Conservation (phyloP, 345 rosid genomes). For the Murraya koenigii region DNA sequence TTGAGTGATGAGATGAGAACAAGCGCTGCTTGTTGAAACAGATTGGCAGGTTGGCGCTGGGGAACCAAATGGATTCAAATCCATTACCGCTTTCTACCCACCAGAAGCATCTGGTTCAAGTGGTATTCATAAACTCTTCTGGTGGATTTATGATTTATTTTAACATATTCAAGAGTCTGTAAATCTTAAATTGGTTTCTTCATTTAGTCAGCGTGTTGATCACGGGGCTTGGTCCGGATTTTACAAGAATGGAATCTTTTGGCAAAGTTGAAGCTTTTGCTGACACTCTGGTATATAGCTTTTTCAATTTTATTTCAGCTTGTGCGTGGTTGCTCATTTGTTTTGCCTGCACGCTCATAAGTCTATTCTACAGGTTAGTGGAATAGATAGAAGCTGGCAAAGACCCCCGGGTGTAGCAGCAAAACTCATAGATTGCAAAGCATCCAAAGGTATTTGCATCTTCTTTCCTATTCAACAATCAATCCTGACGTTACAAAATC, state of each 20-base stretch:
- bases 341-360: neutral
- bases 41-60: conserved; percentile 80
- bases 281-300: conserved; percentile 60
- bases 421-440: conserved; percentile 62
- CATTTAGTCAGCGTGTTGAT: conserved; percentile 58
- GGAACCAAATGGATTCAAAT: conserved; percentile 74
- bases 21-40: conserved; percentile 22
- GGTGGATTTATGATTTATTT: neutral
- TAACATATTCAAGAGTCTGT: neutral
- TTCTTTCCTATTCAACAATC: neutral
- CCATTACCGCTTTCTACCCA: conserved; percentile 86
- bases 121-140: conserved; percentile 38
- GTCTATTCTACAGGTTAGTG: conserved; percentile 49
- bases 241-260: conserved; percentile 84
- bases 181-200: conserved; percentile 10
- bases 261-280: conserved; percentile 94
- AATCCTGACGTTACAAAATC: neutral
- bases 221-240: conserved; percentile 93
- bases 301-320: neutral
- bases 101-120: conserved; percentile 50
- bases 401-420: conserved; percentile 83
- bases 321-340: neutral
- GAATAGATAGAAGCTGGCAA: conserved; percentile 94
- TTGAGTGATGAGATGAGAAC: neutral
- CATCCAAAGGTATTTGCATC: conserved; percentile 54